phyloP scores from a whole-genome alignment of 192 early-diverging fungal species.

The Blastocladiella britannica region DNA sequence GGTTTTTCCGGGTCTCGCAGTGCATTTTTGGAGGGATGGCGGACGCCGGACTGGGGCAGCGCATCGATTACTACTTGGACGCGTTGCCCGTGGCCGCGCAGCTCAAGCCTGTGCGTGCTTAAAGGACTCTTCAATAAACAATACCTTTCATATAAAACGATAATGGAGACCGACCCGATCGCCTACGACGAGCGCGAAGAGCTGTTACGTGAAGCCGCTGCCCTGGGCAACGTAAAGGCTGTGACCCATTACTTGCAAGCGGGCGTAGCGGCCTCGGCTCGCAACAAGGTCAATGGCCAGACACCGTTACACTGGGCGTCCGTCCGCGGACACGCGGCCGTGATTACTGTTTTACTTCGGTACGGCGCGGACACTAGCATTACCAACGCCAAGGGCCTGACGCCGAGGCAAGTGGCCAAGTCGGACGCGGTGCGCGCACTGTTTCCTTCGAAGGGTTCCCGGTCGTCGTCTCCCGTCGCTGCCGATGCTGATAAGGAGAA shows the following conservation, averaged over 20 bases:
- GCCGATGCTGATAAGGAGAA: not conserved
- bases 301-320: constrained; percentile 58
- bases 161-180: too few relatives aligned
- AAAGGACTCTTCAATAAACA: too few relatives aligned
- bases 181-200: not conserved
- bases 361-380: constrained; percentile 37
- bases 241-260: constrained; percentile 35
- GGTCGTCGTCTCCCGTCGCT: not conserved
- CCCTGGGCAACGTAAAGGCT: constrained; percentile 50
- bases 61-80: too few relatives aligned
- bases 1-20: too few relatives aligned
- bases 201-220: constrained; percentile 20
- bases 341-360: constrained; percentile 35
- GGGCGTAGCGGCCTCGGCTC: constrained; percentile 43
- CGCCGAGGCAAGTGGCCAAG: constrained; percentile 38
- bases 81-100: too few relatives aligned
- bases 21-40: too few relatives aligned
- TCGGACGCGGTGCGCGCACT: constrained; percentile 18
- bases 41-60: too few relatives aligned
- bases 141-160: too few relatives aligned
- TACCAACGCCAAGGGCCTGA: constrained; percentile 36
- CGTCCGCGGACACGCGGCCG: constrained; percentile 32
- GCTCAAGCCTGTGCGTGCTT: too few relatives aligned
- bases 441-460: constrained; percentile 11
- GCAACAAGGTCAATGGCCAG: constrained; percentile 54